Percentiles rank a stretch among this genome's conserved stretches.
Conservation (phyloP, 345 rosid genomes). For the Turritis glabra region DNA sequence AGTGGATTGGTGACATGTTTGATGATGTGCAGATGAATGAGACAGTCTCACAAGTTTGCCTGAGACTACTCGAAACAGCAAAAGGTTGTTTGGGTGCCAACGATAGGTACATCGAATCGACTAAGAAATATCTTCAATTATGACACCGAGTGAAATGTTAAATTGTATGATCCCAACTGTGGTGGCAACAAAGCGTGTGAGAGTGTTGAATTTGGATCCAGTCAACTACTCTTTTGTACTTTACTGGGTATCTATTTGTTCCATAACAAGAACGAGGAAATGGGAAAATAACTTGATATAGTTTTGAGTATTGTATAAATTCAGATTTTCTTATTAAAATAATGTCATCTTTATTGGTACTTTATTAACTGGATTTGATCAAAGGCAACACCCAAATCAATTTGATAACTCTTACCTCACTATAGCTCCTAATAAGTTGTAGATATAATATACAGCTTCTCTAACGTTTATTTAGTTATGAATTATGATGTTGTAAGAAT, state of each 20-base stretch:
- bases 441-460: background rate
- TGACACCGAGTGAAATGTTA: constrained; percentile 6
- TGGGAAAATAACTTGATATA: background rate
- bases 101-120: constrained; percentile 55
- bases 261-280: background rate
- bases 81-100: constrained; percentile 46
- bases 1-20: constrained; percentile 12
- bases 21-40: constrained; percentile 52
- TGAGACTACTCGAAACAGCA: constrained; percentile 66
- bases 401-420: background rate
- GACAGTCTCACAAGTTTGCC: constrained; percentile 49
- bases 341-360: background rate
- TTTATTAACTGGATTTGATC: background rate
- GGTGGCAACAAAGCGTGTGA: background rate
- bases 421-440: background rate
- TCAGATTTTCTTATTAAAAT: background rate
- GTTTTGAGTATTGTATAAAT: background rate
- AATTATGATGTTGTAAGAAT: background rate
- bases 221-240: background rate
- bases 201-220: background rate
- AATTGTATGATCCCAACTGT: background rate
- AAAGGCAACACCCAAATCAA: background rate
- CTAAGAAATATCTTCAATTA: constrained; percentile 33
- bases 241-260: background rate
- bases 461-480: background rate